phyloP scores from a whole-genome alignment of 352 stramenopile species.

The Blastocystis sp. region DNA sequence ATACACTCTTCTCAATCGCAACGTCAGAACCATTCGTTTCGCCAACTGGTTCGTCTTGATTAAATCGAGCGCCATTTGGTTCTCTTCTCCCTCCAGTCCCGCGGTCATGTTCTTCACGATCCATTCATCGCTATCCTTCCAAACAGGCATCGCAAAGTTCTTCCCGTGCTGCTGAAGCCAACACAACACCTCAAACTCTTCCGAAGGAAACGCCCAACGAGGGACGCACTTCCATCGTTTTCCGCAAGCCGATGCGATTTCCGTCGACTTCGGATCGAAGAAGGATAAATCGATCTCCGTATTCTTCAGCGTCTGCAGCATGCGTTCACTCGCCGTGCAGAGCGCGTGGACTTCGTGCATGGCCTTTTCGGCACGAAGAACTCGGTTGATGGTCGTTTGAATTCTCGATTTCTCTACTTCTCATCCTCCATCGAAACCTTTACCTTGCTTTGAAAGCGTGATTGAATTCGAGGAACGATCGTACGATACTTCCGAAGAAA shows the following conservation, averaged over 20 bases:
- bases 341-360: not conserved
- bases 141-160: not conserved
- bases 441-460: no score
- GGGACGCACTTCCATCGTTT: not conserved
- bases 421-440: no score
- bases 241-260: not conserved
- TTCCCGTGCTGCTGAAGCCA: not conserved
- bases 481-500: not conserved
- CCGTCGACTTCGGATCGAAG: not conserved
- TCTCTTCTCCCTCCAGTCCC: not conserved
- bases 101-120: not conserved
- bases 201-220: not conserved
- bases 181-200: not conserved
- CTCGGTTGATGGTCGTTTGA: not conserved
- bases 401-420: no score
- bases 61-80: no score
- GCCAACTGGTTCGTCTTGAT: not conserved
- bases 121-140: not conserved
- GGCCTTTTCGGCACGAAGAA: not conserved
- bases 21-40: not conserved
- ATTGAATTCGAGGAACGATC: not conserved
- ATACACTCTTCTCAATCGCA: not conserved
- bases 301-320: not conserved
- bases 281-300: not conserved
- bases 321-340: no score